Percentiles rank a stretch among this genome's conserved stretches.
Evolutionary conservation across 768 basidiomycete genomes (phyloP).

Genomic region (Mycena rosella): DNA sequence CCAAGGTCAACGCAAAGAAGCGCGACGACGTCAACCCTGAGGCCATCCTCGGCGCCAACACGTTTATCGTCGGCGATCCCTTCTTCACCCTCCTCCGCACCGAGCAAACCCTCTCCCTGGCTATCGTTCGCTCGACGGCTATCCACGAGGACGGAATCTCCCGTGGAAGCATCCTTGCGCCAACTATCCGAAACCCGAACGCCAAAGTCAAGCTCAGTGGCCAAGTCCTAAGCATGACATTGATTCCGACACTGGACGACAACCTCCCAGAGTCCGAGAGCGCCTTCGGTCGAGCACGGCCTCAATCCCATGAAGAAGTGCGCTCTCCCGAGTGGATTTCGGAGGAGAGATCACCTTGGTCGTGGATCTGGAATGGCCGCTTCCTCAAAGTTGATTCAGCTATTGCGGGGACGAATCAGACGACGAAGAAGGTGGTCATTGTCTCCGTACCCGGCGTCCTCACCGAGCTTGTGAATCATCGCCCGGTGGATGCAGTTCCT

Average conservation of each 20-base stretch:
- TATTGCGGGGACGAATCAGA: conserved; percentile 5
- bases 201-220: too few species aligned
- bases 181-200: conserved; percentile 2
- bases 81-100: conserved; percentile 1
- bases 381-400: neutral
- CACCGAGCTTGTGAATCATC: conserved; percentile 6
- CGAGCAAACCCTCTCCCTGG: conserved; percentile 7
- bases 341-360: neutral
- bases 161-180: neutral
- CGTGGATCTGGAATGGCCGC: conserved; percentile 24
- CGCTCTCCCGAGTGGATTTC: neutral
- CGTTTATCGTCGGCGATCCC: conserved; percentile 25
- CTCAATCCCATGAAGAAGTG: neutral
- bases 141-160: conserved; percentile 16
- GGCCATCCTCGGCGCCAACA: conserved; percentile 2
- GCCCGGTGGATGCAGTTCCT: conserved; percentile 8
- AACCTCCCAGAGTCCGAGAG: too few species aligned
- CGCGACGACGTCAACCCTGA: conserved; percentile 15
- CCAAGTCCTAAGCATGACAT: too few species aligned
- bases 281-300: too few species aligned
- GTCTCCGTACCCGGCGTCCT: conserved; percentile 22
- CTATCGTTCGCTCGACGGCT: conserved; percentile 19
- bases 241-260: too few species aligned
- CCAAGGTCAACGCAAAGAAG: conserved; percentile 12
- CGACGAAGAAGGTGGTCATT: conserved; percentile 16